Evolutionary conservation across 371 early-diverging fungal species (phyloP).

Genomic region (Mucor lusitanicus): DNA sequence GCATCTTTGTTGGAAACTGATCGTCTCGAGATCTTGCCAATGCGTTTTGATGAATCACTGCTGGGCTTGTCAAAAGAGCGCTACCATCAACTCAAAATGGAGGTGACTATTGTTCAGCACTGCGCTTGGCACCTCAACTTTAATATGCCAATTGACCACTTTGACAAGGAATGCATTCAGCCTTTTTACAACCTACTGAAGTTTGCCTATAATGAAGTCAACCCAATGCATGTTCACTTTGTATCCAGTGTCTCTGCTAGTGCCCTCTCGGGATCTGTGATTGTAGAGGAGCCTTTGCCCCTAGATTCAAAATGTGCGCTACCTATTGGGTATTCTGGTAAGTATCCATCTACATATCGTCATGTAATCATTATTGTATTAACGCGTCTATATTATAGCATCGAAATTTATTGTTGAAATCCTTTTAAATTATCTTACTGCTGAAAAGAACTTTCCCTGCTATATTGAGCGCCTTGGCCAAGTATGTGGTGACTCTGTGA

Average conservation of each 20-base stretch:
- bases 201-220: slow-evolving; percentile 26
- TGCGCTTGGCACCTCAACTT: slow-evolving; percentile 43
- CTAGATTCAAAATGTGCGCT: slow-evolving; percentile 27
- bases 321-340: slow-evolving; percentile 35
- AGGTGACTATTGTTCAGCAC: slow-evolving; percentile 32
- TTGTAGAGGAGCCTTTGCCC: slow-evolving; percentile 31
- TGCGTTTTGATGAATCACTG: slow-evolving; percentile 10
- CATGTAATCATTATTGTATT: too few relatives aligned
- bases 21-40: slow-evolving; percentile 16
- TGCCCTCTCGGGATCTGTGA: neutral
- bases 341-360: too few relatives aligned
- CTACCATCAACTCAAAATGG: slow-evolving; percentile 25
- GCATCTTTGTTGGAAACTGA: slow-evolving; percentile 4
- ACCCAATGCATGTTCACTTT: slow-evolving; percentile 34
- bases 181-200: slow-evolving; percentile 34
- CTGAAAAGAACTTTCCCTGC: slow-evolving; percentile 35
- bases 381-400: too few relatives aligned
- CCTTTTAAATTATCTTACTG: slow-evolving; percentile 23
- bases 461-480: slow-evolving; percentile 43
- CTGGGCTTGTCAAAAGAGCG: slow-evolving; percentile 24
- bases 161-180: slow-evolving; percentile 30
- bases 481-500: too few relatives aligned
- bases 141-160: slow-evolving; percentile 32
- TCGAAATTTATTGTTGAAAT: slow-evolving; percentile 39
- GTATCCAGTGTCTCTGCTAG: slow-evolving; percentile 35